Evolutionary conservation across 164 flowering plant genomes (phyloP).

Genomic region (Vitis riparia): DNA sequence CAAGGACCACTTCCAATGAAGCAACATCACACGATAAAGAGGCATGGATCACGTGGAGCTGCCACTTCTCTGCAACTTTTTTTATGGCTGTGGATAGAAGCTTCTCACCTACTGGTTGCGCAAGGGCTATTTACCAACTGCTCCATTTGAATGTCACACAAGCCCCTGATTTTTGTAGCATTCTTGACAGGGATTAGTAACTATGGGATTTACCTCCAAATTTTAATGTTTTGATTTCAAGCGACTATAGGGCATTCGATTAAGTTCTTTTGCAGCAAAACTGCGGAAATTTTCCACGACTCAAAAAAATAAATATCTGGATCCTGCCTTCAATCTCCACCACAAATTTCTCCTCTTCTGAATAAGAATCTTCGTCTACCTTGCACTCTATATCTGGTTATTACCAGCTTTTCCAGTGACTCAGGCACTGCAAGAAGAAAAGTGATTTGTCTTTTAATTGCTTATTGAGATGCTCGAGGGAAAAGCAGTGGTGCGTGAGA

Average conservation of each 20-base stretch:
- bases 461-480: conserved; percentile 34
- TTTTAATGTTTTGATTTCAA: conserved; percentile 9
- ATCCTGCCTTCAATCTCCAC: conserved; percentile 6
- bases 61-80: background rate
- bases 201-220: background rate
- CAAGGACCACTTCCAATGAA: conserved; percentile 13
- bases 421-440: background rate
- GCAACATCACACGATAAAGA: background rate
- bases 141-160: too few species aligned
- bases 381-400: background rate
- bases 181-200: background rate
- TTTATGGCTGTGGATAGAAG: background rate
- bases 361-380: background rate
- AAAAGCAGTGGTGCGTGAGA: conserved; percentile 36
- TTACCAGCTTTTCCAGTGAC: background rate
- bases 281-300: background rate
- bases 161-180: background rate
- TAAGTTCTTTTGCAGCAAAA: too few species aligned
- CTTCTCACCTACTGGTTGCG: too few species aligned
- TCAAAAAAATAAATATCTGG: conserved; percentile 2
- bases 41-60: background rate
- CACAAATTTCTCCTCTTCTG: conserved; percentile 1
- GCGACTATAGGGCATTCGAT: too few species aligned
- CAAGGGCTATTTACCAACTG: too few species aligned
- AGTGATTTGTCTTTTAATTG: background rate